These are phyloP conservation scores for Aegilops longissima DNA, from an alignment of 176 grass and related monocot genomes.

Conservation along the genomic window DNA sequence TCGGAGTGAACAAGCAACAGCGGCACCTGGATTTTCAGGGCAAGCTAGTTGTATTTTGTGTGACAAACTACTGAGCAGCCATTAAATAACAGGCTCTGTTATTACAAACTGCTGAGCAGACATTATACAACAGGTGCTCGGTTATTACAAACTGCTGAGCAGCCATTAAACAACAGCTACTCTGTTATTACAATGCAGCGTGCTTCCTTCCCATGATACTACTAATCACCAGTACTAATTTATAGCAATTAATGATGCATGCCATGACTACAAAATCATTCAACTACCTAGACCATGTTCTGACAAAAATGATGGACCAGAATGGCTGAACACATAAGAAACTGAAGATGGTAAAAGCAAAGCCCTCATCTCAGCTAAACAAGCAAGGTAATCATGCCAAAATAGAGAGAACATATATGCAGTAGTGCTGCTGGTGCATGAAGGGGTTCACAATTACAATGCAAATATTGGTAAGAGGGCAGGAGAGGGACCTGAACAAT, in stretches of 20 bases:
- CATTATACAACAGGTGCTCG: not conserved
- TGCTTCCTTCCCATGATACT: not conserved
- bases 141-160: not conserved
- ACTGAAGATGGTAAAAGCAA: not conserved
- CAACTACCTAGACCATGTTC: not conserved
- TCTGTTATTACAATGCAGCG: not conserved
- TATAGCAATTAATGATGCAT: not conserved
- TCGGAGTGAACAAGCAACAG: not conserved
- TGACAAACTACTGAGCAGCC: conserved; percentile 7
- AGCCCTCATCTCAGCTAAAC: not conserved
- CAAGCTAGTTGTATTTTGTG: not conserved
- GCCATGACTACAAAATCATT: not conserved
- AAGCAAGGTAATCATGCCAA: not conserved
- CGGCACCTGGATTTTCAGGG: not conserved
- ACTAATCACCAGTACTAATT: not conserved
- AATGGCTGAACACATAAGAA: not conserved
- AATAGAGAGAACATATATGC: not conserved
- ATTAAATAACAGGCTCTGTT: not conserved
- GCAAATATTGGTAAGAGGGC: not conserved
- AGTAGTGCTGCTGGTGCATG: not conserved
- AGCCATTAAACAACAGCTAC: not conserved
- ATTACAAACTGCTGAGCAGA: conserved; percentile 6
- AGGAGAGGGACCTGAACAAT: conserved; percentile 76
- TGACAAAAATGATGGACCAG: not conserved
- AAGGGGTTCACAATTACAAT: not conserved